phyloP scores from a whole-genome alignment of 495 filamentous ascomycete species.

The Ramalina intermedia region DNA sequence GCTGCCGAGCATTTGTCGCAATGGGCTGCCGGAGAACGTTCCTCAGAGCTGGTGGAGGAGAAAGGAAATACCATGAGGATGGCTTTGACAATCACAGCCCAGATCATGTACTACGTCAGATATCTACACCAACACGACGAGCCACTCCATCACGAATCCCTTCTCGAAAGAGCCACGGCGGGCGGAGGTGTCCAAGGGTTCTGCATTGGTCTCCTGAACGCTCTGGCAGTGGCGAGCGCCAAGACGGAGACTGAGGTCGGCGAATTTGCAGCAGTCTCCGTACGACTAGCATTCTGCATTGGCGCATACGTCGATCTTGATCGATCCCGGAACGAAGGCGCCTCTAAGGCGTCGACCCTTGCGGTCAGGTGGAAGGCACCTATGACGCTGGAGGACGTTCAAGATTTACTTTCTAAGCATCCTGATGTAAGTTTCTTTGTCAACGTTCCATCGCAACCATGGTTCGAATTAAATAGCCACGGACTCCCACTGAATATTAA shows the following conservation, averaged over 20 bases:
- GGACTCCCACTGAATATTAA: neutral
- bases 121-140: neutral
- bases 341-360: slow-evolving; percentile 1
- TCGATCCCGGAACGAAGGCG: neutral
- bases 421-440: neutral
- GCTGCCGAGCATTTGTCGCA: neutral
- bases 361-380: slow-evolving; percentile 24
- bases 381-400: slow-evolving; percentile 30
- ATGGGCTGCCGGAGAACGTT: neutral
- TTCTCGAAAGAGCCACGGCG: neutral
- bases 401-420: slow-evolving; percentile 18
- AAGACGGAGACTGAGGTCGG: slow-evolving; percentile 10
- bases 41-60: neutral
- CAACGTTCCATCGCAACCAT: neutral
- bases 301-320: slow-evolving; percentile 20
- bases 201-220: slow-evolving; percentile 10
- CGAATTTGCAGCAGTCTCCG: slow-evolving; percentile 1
- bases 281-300: slow-evolving; percentile 18
- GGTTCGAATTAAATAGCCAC: neutral
- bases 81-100: neutral
- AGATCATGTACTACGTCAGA: slow-evolving; percentile 3
- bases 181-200: slow-evolving; percentile 18
- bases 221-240: slow-evolving; percentile 8
- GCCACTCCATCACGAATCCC: neutral
- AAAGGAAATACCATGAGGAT: slow-evolving; percentile 4